Percentiles rank a stretch among this genome's conserved stretches.
Evolutionary conservation across 306 rosid genomes (phyloP).

Genomic region (Bauhinia variegata): DNA sequence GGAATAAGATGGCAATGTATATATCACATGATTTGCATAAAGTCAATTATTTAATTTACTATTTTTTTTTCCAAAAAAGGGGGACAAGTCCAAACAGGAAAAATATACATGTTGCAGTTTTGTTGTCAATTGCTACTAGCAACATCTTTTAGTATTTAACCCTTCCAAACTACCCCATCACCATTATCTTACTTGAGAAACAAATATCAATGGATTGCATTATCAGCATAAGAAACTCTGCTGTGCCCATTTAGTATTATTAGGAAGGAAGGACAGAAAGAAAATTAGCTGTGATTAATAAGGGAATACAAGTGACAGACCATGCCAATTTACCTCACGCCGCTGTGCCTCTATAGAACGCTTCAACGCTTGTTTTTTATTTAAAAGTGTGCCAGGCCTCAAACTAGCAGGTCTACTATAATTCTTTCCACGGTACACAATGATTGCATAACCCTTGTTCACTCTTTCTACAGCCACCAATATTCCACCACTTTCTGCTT

Average conservation of each 20-base stretch:
- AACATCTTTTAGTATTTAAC: constrained; percentile 2
- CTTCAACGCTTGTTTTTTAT: constrained; percentile 71
- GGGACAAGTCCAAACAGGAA: neutral
- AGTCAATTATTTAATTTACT: constrained; percentile 15
- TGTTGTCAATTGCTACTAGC: constrained; percentile 28
- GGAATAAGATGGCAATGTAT: constrained; percentile 30
- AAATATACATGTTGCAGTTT: constrained; percentile 23
- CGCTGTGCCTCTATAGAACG: constrained; percentile 87
- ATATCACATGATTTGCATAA: constrained; percentile 15
- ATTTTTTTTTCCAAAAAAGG: neutral
- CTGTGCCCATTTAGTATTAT: constrained; percentile 2
- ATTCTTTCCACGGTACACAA: constrained; percentile 93
- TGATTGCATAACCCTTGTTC: constrained; percentile 76
- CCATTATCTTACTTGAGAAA: constrained; percentile 7
- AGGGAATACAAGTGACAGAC: constrained; percentile 1
- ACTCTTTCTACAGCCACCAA: constrained; percentile 82
- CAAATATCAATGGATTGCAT: neutral
- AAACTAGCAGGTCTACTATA: constrained; percentile 73
- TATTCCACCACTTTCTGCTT: constrained; percentile 94
- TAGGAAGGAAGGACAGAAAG: constrained; percentile 30
- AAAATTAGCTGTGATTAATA: constrained; percentile 26
- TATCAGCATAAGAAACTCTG: constrained; percentile 10
- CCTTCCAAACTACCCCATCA: constrained; percentile 19
- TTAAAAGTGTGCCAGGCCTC: constrained; percentile 84
- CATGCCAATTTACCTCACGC: constrained; percentile 59